A percentile compares a stretch with the other conserved stretches of the same genome.
These are phyloP conservation scores for Camellia japonica DNA, from an alignment of 148 eudicot genomes.

Conservation along the genomic window DNA sequence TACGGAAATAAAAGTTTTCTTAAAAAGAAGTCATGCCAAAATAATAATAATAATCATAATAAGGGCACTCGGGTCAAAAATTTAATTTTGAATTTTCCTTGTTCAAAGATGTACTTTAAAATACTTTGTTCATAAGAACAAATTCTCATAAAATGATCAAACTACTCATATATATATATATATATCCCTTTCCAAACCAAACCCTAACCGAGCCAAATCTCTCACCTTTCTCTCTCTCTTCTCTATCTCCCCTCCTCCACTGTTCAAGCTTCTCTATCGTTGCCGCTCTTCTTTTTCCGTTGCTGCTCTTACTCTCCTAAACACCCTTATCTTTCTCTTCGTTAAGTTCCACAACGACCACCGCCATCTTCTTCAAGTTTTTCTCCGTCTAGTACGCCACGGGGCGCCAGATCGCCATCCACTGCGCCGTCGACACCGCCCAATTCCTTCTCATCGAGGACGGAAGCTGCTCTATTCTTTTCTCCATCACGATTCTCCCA, in stretches of 20 bases:
- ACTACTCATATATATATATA: no score
- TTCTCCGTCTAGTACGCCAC: not conserved
- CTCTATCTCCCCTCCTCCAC: not conserved
- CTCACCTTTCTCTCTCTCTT: not conserved
- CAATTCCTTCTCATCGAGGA: not conserved
- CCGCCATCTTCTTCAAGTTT: no score
- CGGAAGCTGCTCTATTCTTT: not conserved
- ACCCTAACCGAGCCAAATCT: not conserved
- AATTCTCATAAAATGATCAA: no score
- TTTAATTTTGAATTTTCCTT: no score
- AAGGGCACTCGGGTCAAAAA: not conserved
- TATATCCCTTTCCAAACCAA: not conserved
- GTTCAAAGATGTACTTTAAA: no score
- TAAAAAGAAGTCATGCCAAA: not conserved
- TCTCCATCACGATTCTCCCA: not conserved
- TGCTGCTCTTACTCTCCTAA: not conserved
- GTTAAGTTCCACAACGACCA: no score
- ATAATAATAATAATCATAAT: no score
- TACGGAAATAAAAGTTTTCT: not conserved
- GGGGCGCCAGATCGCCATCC: not conserved
- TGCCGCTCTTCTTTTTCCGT: not conserved
- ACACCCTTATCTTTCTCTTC: not conserved
- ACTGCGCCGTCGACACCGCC: not conserved
- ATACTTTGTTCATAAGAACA: no score
- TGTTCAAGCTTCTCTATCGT: not conserved